Conservation (phyloP, 1,139 yeast genomes). For the Magnusiomyces clavatus region DNA sequence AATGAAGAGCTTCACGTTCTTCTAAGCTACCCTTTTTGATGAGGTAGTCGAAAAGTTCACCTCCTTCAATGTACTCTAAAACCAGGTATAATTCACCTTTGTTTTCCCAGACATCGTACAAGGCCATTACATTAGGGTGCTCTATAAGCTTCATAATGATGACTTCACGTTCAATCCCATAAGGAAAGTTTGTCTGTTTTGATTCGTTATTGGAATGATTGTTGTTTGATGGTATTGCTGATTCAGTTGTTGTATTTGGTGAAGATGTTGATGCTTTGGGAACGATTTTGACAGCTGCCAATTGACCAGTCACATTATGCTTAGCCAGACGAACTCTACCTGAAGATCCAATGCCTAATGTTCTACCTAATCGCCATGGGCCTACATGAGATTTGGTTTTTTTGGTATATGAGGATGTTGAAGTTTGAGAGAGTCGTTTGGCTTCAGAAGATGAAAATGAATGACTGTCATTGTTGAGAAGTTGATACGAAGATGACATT, state of each 20-base stretch:
- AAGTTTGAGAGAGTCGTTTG: conserved; percentile 50
- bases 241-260: conserved; percentile 24
- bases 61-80: conserved; percentile 94
- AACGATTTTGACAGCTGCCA: conserved; percentile 95
- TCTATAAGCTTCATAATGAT: conserved; percentile 84
- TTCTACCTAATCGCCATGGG: conserved; percentile 94
- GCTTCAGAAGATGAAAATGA: neutral
- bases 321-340: conserved; percentile 92
- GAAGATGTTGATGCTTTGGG: conserved; percentile 66
- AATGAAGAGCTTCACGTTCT: conserved; percentile 82
- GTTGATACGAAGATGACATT: neutral
- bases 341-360: conserved; percentile 91
- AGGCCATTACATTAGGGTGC: conserved; percentile 91
- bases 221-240: conserved; percentile 15
- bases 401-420: conserved; percentile 32
- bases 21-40: conserved; percentile 83
- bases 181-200: conserved; percentile 38
- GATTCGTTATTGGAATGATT: conserved; percentile 6
- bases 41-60: conserved; percentile 87
- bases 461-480: neutral
- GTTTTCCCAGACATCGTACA: conserved; percentile 98
- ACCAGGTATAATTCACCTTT: conserved; percentile 86
- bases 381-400: conserved; percentile 73
- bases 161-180: conserved; percentile 94
- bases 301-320: conserved; percentile 72